Evolutionary conservation across 306 rosid genomes (phyloP), one percentile per base, ranked within the genome.

Genomic region (Luffa acutangula): DNA sequence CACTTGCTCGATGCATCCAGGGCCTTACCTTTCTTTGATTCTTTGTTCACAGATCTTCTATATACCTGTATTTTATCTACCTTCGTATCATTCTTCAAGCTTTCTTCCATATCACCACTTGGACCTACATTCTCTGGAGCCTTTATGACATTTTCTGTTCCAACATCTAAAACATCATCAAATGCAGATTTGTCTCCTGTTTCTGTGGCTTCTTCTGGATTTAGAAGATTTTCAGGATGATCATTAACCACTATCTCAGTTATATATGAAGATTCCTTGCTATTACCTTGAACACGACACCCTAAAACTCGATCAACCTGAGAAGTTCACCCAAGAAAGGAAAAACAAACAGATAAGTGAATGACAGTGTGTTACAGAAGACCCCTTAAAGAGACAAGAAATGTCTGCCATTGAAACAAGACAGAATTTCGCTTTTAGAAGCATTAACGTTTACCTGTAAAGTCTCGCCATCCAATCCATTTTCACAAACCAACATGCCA

Each of bases 301-400:
- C 99, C 99, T 80, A 96, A 83, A 83, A 96, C 92, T 73, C 96
- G 94, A 85, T 93, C 99, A 78, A 96, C 97, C 99, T 96, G 89
- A 77, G 36, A 87, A 81, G 78, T 74, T 78, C 82, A 77, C 78
- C 73, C 75, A 25, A 56, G 7, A 77, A 73, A 57, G 66, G 62
- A 48, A 75, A 66, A 80, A 53, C 18, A 51, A 45, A 62, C 31
- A 48, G 69, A 70, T 21, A 48, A 34, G 45, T 25, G 77, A 31
- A 66, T 52, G 9, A 36, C 34, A 37, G 48, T 54, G 53, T 53
- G 51, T 48, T 56, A 53, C 17, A 39, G 39, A 36, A n/a, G 52
- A 15, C 18, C 53, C 53, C 11, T 52, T 20, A 71, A 79, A 39
- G 34, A 65, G 59, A 20, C 73, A 20, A 34, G 20, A n/a, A 64